A percentile compares a stretch with the other conserved stretches of the same genome.
phyloP scores from a whole-genome alignment of 495 filamentous ascomycete species.

The Recurvomyces mirabilis region DNA sequence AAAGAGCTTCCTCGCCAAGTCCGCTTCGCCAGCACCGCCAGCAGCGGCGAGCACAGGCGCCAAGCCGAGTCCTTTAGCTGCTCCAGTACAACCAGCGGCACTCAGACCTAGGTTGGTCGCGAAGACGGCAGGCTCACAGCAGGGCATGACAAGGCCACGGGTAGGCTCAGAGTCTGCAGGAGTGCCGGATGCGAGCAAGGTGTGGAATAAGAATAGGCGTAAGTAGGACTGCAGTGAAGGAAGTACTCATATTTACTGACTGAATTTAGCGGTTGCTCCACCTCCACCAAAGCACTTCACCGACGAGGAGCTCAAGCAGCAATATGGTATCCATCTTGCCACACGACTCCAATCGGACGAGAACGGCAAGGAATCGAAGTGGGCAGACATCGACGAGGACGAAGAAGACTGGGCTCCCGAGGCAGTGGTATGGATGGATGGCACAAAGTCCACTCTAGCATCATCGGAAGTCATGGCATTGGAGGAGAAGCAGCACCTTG shows the following conservation, averaged over 20 bases:
- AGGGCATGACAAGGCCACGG: conserved; percentile 37
- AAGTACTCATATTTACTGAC: conserved; percentile 9
- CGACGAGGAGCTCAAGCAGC: conserved; percentile 91
- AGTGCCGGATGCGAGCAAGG: conserved; percentile 59
- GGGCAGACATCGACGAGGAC: conserved; percentile 98
- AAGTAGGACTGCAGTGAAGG: conserved; percentile 28
- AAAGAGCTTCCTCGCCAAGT: conserved; percentile 67
- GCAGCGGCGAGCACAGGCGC: conserved; percentile 24
- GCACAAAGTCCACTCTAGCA: conserved; percentile 77
- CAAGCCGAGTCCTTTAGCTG: conserved; percentile 26
- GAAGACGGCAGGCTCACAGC: conserved; percentile 49
- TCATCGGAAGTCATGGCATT: conserved; percentile 26
- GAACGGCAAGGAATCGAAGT: conserved; percentile 73
- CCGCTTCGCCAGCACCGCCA: conserved; percentile 29
- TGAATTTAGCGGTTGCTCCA: conserved; percentile 59
- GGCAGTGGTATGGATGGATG: conserved; percentile 92
- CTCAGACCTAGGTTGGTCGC: conserved; percentile 53
- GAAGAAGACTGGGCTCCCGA: conserved; percentile 98
- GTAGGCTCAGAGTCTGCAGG: conserved; percentile 11
- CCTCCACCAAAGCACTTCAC: conserved; percentile 85
- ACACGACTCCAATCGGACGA: conserved; percentile 77
- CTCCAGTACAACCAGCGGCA: conserved; percentile 40
- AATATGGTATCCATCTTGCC: conserved; percentile 92
- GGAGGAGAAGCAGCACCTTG: conserved; percentile 2
- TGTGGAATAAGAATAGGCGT: conserved; percentile 99